Base-by-base conservation (phyloP, 1,139 yeast genomes). In the Geotrichum fermentans region DNA sequence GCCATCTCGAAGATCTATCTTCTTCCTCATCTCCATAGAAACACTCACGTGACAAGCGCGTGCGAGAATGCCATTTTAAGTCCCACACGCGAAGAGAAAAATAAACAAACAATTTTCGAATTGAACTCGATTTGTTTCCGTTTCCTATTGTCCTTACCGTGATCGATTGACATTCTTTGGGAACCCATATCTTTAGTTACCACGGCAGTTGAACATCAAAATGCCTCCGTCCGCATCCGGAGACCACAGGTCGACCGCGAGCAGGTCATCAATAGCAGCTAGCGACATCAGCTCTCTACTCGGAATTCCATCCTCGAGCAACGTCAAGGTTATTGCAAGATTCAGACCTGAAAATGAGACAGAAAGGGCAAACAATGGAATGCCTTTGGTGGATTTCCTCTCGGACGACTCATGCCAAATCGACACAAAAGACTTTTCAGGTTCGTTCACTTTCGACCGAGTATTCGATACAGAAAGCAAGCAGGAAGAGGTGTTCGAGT, bases 271-370 rank as follows among this genome's bases (percentile, higher is more conserved):
- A 17, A 26, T 40, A 13, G 36, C 29, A 14, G 37, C 45, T 8
- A 36, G 41, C 35, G 42, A 37, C 16, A n/a, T 34, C 7, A 35
- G 34, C 26, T 42, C 39, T 4, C 16, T 45, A 4, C 28, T 30
- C 2, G 43, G 43, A 3, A 18, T 30, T 7, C 28, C 51, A 3
- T 39, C 44, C 2, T 21, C 45, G 11, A 34, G 38, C 17, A 50
- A 50, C 30, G 79, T 83, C 60, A 79, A 78, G 56, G 90, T 83
- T 17, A 70, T 82, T 21, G 83, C 84, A 45, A 69, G 92, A 51
- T 77, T 83, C 58, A 67, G 88, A 45, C 88, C 90, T 20, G 43
- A 36, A 30, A 50, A 44, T 24, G 43, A 1, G 18, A 21, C 47
- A 49, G 29, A 41, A 24, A 29, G 16, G 13, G 18, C 45, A 14